These are phyloP conservation scores for Xylaria cubensis DNA, from an alignment of 495 filamentous ascomycete genomes.

Conservation along the genomic window DNA sequence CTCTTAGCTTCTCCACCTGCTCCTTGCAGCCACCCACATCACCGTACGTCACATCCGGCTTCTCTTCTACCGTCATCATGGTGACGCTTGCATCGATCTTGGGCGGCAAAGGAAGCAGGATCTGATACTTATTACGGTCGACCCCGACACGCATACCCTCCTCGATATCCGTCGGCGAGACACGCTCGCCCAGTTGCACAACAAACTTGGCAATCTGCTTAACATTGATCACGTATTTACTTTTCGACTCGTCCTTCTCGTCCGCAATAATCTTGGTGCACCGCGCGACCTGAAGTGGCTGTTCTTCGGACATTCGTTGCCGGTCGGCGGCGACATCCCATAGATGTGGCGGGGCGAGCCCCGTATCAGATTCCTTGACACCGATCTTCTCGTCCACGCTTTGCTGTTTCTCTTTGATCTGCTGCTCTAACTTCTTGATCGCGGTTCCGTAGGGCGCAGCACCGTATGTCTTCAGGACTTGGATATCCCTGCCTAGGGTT, in stretches of 20 bases:
- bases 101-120: conserved; percentile 92
- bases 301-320: conserved; percentile 97
- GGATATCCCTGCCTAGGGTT: conserved; percentile 80
- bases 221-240: conserved; percentile 99
- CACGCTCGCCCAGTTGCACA: conserved; percentile 95
- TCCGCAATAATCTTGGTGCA: conserved; percentile 99
- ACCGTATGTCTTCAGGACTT: conserved; percentile 98
- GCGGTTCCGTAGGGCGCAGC: conserved; percentile 92
- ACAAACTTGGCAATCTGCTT: conserved; percentile 99
- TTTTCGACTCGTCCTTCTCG: conserved; percentile 96
- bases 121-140: conserved; percentile 98
- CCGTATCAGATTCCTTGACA: conserved; percentile 93
- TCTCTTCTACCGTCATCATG: conserved; percentile 99
- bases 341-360: conserved; percentile 95
- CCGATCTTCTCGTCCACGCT: conserved; percentile 98
- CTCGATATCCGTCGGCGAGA: conserved; percentile 98
- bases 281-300: conserved; percentile 94
- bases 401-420: conserved; percentile 96
- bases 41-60: conserved; percentile 98
- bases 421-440: conserved; percentile 94
- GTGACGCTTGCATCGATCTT: conserved; percentile 99
- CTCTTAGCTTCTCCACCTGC: conserved; percentile 97
- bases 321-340: conserved; percentile 98
- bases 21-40: conserved; percentile 99
- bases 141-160: conserved; percentile 99